Base-by-base conservation (phyloP, 2,329 filamentous ascomycete genomes). In the Juglanconis sp. region DNA sequence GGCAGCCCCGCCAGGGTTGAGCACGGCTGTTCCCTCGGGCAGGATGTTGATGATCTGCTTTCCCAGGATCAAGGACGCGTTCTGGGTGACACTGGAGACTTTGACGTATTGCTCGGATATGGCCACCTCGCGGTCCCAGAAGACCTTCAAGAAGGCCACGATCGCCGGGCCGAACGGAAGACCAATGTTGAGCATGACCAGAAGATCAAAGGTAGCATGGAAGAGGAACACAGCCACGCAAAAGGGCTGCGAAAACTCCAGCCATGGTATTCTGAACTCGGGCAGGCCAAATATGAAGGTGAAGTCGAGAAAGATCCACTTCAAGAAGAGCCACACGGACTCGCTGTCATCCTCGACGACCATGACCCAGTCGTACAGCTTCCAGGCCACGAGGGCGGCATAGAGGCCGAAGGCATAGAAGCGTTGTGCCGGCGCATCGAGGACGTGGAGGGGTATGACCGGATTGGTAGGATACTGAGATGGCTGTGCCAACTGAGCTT, bases 41-140 rank as follows among this genome's bases (percentile, higher is more conserved):
- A 99, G 80, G 70, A 99, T 96, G 72, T 99, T 95, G 74, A 99
- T 94, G 68, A 97, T 96, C 77, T 98, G 93, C 73, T 92, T 95
- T 70, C 95, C 95, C 76, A 96, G 84, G 65, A 99, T 98, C 69
- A 98, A 83, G 30, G 93, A 96, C 36, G 91, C 85, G 72, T 98
- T 97, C 72, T 97, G 91, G 63, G 96, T 80, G 65, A 99, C 93
- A 64, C 85, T 88, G 34, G 89, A 90, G 15, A 93, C 87, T 71
- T 96, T 96, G 71, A 99, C 94, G 70, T 88, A 91, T 66, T 90
- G 87, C 73, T 97, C 96, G n/a, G 91, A 95, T 66, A 99, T 89
- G 55, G 94, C 92, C 63, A 96, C 77, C 76, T 99, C 95, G 69
- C 91, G 89, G 72, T 98, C 93, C 77, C 95, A 98, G 54, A 97